Conservation (phyloP, 2,329 filamentous ascomycete genomes). For the Leptographium wingfieldii region DNA sequence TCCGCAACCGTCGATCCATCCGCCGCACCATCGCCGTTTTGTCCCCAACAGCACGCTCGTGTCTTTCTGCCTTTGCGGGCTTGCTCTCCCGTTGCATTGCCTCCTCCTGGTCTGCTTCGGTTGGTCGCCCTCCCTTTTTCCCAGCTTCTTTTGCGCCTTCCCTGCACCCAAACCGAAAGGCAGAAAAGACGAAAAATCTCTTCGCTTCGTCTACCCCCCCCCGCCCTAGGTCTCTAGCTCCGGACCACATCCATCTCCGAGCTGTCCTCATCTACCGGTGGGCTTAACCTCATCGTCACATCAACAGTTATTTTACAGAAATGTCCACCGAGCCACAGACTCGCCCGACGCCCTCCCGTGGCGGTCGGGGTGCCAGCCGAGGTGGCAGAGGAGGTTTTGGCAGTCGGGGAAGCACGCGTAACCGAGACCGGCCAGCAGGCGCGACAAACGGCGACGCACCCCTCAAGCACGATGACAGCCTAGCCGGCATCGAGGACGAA, state of each 20-base stretch:
- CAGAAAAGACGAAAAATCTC: neutral
- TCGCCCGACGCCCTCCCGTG: conserved; percentile 70
- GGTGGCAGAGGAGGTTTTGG: conserved; percentile 70
- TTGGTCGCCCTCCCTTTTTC: neutral
- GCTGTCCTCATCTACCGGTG: neutral
- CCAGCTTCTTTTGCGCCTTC: neutral
- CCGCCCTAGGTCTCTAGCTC: neutral
- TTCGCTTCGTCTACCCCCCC: neutral
- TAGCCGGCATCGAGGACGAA: conserved; percentile 59
- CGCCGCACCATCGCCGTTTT: conserved; percentile 4
- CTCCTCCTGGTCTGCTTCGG: conserved; percentile 1
- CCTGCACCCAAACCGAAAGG: neutral
- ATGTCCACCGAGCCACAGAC: conserved; percentile 97
- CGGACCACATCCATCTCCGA: neutral
- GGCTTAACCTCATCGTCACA: neutral
- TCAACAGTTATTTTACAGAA: conserved; percentile 22
- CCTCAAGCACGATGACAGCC: conserved; percentile 48
- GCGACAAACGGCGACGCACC: conserved; percentile 56
- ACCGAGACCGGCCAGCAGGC: conserved; percentile 37
- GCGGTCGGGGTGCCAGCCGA: conserved; percentile 70
- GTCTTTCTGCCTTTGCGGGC: conserved; percentile 5
- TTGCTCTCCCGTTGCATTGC: conserved; percentile 6
- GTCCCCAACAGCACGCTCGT: conserved; percentile 1
- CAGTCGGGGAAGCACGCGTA: conserved; percentile 57
- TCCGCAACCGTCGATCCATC: conserved; percentile 7